Evolutionary conservation across 148 eudicot species (phyloP), one percentile per base, ranked within the genome.

Genomic region (Pharnaceum exiguum): DNA sequence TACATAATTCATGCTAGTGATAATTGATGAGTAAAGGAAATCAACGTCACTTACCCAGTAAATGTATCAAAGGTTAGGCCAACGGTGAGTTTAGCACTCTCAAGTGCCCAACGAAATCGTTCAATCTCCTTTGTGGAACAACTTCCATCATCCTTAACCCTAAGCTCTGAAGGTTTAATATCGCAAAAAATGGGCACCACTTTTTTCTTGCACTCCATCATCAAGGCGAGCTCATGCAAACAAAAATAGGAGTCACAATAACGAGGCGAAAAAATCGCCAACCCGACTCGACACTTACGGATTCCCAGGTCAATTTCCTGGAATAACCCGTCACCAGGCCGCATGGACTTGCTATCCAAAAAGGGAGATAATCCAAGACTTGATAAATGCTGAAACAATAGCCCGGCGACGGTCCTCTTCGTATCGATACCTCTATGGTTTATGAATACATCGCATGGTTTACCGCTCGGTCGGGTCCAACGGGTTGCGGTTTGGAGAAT

Each of bases 361-460:
- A 85, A 85, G 16, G 93, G 82, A 26, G 63, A 46, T 11, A 79
- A 63, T 30, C 81, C 69, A 1, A 75, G 53, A 5, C 62, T 37
- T 2, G 52, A 28, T 3, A 86, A 62, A 24, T 77, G 82, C 24
- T 80, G 64, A 43, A 62, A 73, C 23, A 86, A 57, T 35, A 86
- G 63, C 15, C 89, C 86, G 2, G 86, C 76, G 4, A 86, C 72
- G 13, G 75, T 77, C 40, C 59, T 63, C 59, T 82, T 86, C n/a
- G 88, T 82, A 54, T 86, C 94, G 22, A 69, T 54, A 1, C 88
- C 85, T 0, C 94, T 65, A 49, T 86, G 89, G 67, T 78, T 86
- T n/a, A 86, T 73, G 65, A 86, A 86, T 13, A 82, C 68, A 22
- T 82, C 83, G 48, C 78, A 77, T 10, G 76, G 69, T 10, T 46